Base-by-base conservation (phyloP, 805 yeast species). In the Tetrapisispora taiwanensis region DNA sequence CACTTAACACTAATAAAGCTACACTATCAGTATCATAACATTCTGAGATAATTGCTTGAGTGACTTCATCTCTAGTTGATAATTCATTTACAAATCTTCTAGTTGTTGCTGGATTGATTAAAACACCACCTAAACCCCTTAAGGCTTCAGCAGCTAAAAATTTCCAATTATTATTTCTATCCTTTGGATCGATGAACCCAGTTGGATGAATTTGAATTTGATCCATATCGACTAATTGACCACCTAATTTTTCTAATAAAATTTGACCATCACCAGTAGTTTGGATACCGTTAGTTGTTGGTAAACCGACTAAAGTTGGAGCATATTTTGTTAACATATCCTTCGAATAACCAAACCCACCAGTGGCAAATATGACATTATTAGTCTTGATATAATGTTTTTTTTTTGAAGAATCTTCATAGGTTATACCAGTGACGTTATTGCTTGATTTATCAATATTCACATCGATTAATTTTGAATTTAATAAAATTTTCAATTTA, bases 191-290 rank as follows among this genome's bases (percentile, higher is more conserved):
- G 30, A 77, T 62, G 56, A 76, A 76, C 2, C 82, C 82, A 2
- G 82, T 78, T 35, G 83, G 83, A 53, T 78, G 82, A 10, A 78
- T 68, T 58, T 78, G 84, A 18, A 78, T 61, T 51, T 76, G 72
- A 39, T 74, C 74, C 81, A 77, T 76, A 52, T 76, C 76, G 14
- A 75, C 67, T 47, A 76, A 59, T 8, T 68, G 63, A 7, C 76
- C 81, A 33, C 73, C 73, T 33, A 71, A 52, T 17, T 63, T 68
- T 26, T 60, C 65, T n/a, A 76, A 65, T n/a, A 76, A 55, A 26
- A 63, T 60, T 37, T 73, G 78, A 4, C 82, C 81, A 54, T 78
- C 82, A 17, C 84, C 84, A 0, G 76, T 64, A 1, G 81, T 75
- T 51, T 70, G 74, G 22, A 59, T 60, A 24, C 79, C 78, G 55